phyloP scores from a whole-genome alignment of 805 yeast species.

The Lipomyces yamanashiensis region DNA sequence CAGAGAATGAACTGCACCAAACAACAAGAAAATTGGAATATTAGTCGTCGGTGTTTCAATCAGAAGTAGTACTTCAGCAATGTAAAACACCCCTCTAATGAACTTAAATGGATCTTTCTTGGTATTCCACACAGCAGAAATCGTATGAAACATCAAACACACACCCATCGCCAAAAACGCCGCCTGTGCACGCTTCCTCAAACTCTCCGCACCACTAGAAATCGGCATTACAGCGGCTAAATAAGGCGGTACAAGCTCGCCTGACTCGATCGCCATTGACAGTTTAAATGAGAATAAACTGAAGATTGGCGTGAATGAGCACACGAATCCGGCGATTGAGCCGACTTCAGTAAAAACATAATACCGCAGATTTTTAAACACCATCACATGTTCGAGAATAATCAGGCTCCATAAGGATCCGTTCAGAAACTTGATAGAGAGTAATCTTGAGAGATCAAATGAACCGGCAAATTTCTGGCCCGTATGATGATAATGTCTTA shows the following conservation, averaged over 20 bases:
- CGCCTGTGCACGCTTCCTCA: slow-evolving; percentile 41
- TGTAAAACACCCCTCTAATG: slow-evolving; percentile 28
- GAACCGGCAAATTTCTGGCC: slow-evolving; percentile 67
- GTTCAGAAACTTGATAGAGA: slow-evolving; percentile 42
- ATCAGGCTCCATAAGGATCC: slow-evolving; percentile 56
- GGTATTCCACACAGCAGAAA: slow-evolving; percentile 22
- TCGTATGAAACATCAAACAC: slow-evolving; percentile 20
- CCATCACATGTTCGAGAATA: slow-evolving; percentile 48
- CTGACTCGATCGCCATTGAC: slow-evolving; percentile 57
- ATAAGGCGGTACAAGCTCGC: slow-evolving; percentile 55
- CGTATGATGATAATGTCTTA: slow-evolving; percentile 85
- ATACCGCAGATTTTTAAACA: slow-evolving; percentile 39
- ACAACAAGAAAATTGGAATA: slow-evolving; percentile 59
- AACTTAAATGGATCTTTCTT: slow-evolving; percentile 19
- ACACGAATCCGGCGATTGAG: slow-evolving; percentile 51
- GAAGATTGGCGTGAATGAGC: slow-evolving; percentile 53
- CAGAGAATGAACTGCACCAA: slow-evolving; percentile 42
- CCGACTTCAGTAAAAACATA: slow-evolving; percentile 40
- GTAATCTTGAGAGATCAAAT: slow-evolving; percentile 53
- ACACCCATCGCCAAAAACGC: slow-evolving; percentile 39
- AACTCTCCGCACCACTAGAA: slow-evolving; percentile 11
- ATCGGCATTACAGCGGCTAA: slow-evolving; percentile 10
- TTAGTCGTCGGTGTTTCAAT: slow-evolving; percentile 60
- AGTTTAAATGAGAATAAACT: slow-evolving; percentile 60
- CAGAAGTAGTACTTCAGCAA: slow-evolving; percentile 38